These are phyloP conservation scores for Anisogramma anomala DNA, from an alignment of 2,329 filamentous ascomycete genomes.

Conservation along the genomic window DNA sequence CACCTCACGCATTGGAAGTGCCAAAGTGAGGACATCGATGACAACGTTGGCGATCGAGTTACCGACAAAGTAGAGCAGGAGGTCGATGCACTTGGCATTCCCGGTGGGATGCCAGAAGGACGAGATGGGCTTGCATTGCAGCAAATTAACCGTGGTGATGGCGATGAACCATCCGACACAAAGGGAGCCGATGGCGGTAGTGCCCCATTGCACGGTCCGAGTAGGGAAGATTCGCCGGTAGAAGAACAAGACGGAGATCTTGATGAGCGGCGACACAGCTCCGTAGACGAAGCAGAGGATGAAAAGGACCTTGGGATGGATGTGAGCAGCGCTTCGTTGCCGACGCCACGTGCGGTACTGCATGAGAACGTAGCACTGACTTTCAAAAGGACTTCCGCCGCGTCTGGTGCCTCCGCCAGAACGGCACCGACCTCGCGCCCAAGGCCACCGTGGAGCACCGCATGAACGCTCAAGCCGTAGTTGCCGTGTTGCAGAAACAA, in stretches of 20 bases:
- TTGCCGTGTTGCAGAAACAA: neutral
- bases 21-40: conserved; percentile 12
- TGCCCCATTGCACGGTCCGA: neutral
- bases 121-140: neutral
- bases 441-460: neutral
- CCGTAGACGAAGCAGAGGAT: neutral
- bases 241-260: neutral
- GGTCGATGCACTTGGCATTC: neutral
- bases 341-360: neutral
- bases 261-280: neutral
- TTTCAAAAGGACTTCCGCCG: neutral
- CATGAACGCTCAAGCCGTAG: neutral
- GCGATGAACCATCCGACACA: conserved; percentile 1
- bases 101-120: neutral
- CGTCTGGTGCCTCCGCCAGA: neutral
- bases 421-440: neutral
- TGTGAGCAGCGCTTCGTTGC: neutral
- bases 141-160: neutral
- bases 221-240: conserved; percentile 3
- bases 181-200: neutral
- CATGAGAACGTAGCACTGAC: neutral
- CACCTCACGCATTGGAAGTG: conserved; percentile 10
- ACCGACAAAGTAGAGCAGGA: conserved; percentile 10
- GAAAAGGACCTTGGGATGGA: neutral
- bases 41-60: conserved; percentile 10